Evolutionary conservation across 164 flowering plant genomes (phyloP).

Genomic region (Annona squamosa): DNA sequence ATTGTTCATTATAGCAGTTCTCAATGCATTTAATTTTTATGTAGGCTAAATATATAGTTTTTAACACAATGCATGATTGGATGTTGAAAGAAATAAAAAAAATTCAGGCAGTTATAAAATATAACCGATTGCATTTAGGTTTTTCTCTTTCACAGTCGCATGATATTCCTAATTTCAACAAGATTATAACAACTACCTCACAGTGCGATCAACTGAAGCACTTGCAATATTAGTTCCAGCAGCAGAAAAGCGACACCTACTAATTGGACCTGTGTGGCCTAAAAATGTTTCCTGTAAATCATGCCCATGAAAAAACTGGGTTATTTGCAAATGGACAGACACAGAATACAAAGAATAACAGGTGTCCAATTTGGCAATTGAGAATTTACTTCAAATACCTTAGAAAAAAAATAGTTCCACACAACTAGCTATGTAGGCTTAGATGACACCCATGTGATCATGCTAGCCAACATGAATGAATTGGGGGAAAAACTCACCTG

Average conservation of each 20-base stretch:
- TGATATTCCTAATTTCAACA: neutral
- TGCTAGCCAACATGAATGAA: neutral
- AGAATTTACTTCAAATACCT: neutral
- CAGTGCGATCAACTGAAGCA: slow-evolving; percentile 93
- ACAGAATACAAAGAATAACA: neutral
- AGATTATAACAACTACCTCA: slow-evolving; percentile 46
- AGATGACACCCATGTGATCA: neutral
- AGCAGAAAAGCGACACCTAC: slow-evolving; percentile 82
- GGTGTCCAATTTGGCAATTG: too few species aligned
- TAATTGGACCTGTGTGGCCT: slow-evolving; percentile 93
- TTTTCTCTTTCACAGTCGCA: too few species aligned
- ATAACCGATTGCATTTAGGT: too few species aligned
- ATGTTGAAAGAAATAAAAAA: too few species aligned
- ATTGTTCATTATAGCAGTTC: too few species aligned
- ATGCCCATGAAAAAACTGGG: neutral
- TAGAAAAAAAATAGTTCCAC: neutral
- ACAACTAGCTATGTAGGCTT: neutral
- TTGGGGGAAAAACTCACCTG: slow-evolving; percentile 40
- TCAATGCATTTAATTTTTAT: too few species aligned
- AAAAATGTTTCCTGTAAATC: slow-evolving; percentile 69
- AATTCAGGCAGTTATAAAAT: too few species aligned
- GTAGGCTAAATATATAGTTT: too few species aligned
- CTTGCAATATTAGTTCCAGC: slow-evolving; percentile 94
- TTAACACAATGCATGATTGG: too few species aligned
- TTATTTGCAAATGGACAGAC: neutral